Base-by-base conservation (phyloP, 148 eudicot genomes). In the Polygonum maritimum region DNA sequence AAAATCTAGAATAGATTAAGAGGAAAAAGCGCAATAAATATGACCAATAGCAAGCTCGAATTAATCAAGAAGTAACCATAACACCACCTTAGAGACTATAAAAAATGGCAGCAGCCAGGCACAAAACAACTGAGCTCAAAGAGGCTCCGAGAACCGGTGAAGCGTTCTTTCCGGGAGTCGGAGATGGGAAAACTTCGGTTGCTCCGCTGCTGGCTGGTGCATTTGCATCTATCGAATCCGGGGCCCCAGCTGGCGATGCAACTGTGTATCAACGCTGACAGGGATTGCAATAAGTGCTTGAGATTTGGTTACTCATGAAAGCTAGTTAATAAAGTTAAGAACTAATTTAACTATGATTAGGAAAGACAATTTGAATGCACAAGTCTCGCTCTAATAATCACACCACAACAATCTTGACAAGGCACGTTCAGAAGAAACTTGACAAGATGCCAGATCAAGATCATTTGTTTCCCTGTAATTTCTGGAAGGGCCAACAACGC, bases 221-320 rank as follows among this genome's bases (percentile, higher is more conserved):
- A 62, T 62, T 62, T 2, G 38, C 69, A 12, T 33, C 18, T 35
- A 14, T 36, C 11, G 45, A 35, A 16, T 8, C 71, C 44, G 71
- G 71, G 44, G 71, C 71, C 15, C 71, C 71, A 36, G 45, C 71
- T 67, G 45, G 71, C 1, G 71, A 36, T 36, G 71, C 7, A 67
- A 67, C 71, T 67, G 71, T 45, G 38, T 6, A 1, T 67, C 7
- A 36, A 65, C 35, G 22, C 65, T 21, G 33, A 22, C 0, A 22
- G 1, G 2, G 13, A 3, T 14, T 8, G 2, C 3, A 48, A 4
- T 6, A 48, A 54, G 5, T 54, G 22, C 5, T 5, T n/a, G 16
- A n/a, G 19, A 54, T n/a, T 54, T 5, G 4, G 18, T 48, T 48
- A 13, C 13, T 48, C 18, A 9, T 13, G 16, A 0, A 48, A 3